phyloP scores from a whole-genome alignment of 2,329 filamentous ascomycete genomes.

The Aspergillus clavatus region DNA sequence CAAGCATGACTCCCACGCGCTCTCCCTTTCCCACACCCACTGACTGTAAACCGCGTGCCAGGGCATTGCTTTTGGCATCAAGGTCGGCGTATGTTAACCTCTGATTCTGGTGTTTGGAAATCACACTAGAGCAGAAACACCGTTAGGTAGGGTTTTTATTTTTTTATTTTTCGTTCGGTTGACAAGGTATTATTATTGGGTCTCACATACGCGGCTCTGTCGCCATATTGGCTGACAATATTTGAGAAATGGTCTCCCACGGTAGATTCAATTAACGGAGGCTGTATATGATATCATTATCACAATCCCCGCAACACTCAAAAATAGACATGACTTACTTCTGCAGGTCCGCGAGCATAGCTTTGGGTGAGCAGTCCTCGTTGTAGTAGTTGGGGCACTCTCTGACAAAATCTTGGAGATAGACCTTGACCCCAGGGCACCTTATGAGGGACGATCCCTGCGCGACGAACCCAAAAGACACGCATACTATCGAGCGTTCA shows the following conservation, averaged over 20 bases:
- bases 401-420: background rate
- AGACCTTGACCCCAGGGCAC: background rate
- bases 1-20: constrained; percentile 78
- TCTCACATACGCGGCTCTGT: constrained; percentile 49
- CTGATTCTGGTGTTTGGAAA: constrained; percentile 58
- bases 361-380: constrained; percentile 26
- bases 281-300: constrained; percentile 22
- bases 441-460: constrained; percentile 2
- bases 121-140: constrained; percentile 50
- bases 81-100: constrained; percentile 69
- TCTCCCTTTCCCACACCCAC: constrained; percentile 76
- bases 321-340: constrained; percentile 22
- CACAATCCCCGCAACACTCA: background rate
- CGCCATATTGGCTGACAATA: constrained; percentile 41
- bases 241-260: constrained; percentile 44
- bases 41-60: constrained; percentile 65
- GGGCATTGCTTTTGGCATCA: constrained; percentile 68
- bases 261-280: constrained; percentile 45
- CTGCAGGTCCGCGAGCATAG: constrained; percentile 27
- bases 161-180: too few species aligned
- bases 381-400: background rate
- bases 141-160: too few species aligned
- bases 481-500: background rate
- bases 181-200: background rate
- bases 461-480: background rate